These are phyloP conservation scores for Rhamnella rubrinervis DNA, from an alignment of 331 rosid species.

Conservation along the genomic window DNA sequence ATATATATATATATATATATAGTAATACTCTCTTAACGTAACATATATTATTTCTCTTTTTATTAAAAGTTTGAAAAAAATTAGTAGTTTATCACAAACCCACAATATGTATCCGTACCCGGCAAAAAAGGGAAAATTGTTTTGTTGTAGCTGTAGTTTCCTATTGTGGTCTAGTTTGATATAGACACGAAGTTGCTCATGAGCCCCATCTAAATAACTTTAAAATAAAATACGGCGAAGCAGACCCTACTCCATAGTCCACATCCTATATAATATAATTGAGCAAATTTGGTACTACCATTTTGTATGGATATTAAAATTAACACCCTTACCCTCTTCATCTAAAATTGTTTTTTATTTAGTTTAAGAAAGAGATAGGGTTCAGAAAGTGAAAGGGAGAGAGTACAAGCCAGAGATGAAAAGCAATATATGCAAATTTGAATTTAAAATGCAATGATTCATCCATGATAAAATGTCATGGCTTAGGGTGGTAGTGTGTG, in stretches of 20 bases:
- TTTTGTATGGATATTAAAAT: neutral
- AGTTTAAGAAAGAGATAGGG: too few relatives aligned
- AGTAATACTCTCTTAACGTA: too few relatives aligned
- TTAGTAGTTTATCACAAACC: too few relatives aligned
- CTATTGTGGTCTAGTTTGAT: slow-evolving; percentile 8
- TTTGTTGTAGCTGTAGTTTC: neutral
- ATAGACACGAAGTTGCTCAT: neutral
- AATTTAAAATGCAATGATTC: slow-evolving; percentile 72
- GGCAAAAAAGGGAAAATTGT: slow-evolving; percentile 1
- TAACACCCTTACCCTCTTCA: slow-evolving; percentile 18
- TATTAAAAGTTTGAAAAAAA: too few relatives aligned
- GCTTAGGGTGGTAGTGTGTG: slow-evolving; percentile 33
- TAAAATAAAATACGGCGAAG: slow-evolving; percentile 18
- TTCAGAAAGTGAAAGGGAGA: slow-evolving; percentile 15
- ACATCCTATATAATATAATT: neutral
- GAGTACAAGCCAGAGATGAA: slow-evolving; percentile 30
- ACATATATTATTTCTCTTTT: too few relatives aligned
- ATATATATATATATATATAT: too few relatives aligned
- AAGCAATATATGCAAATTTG: slow-evolving; percentile 34
- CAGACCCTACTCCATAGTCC: slow-evolving; percentile 20
- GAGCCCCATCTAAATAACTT: slow-evolving; percentile 1
- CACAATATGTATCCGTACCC: neutral
- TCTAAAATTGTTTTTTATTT: slow-evolving; percentile 16
- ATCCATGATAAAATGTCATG: slow-evolving; percentile 36
- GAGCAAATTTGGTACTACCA: neutral